These are phyloP conservation scores for Darksidea phi DNA, from an alignment of 495 filamentous ascomycete species.

Conservation along the genomic window DNA sequence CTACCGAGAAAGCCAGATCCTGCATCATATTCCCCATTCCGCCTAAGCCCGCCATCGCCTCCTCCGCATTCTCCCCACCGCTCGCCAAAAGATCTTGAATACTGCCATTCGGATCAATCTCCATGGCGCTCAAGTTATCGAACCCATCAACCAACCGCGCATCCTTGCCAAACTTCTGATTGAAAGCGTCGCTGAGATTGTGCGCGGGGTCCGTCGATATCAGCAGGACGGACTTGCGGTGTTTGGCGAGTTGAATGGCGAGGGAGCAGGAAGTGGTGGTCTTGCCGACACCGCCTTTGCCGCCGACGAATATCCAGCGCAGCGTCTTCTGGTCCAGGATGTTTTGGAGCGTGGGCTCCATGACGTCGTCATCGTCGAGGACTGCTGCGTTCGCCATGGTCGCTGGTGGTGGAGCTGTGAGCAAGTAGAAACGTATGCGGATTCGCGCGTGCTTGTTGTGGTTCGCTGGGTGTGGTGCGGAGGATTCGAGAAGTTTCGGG, in stretches of 20 bases:
- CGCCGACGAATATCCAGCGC: slow-evolving; percentile 98
- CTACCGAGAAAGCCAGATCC: slow-evolving; percentile 67
- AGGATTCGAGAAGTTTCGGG: slow-evolving; percentile 24
- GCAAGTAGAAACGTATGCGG: not conserved
- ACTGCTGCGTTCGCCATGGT: slow-evolving; percentile 63
- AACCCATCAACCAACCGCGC: slow-evolving; percentile 89
- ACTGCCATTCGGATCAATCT: slow-evolving; percentile 97
- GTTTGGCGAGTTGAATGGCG: slow-evolving; percentile 96
- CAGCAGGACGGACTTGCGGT: slow-evolving; percentile 89
- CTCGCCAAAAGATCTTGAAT: slow-evolving; percentile 90
- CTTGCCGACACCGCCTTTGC: slow-evolving; percentile 99
- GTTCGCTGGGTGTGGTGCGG: not conserved
- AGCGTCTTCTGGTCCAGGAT: slow-evolving; percentile 91
- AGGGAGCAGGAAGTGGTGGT: slow-evolving; percentile 98
- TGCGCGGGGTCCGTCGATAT: slow-evolving; percentile 99
- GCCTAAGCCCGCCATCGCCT: slow-evolving; percentile 61
- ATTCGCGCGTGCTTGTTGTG: not conserved
- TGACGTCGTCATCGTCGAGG: slow-evolving; percentile 62
- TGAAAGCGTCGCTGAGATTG: slow-evolving; percentile 97
- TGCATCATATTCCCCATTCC: slow-evolving; percentile 75
- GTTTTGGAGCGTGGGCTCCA: slow-evolving; percentile 91
- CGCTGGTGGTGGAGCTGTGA: slow-evolving; percentile 12
- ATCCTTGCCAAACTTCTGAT: slow-evolving; percentile 99
- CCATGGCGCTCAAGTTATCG: slow-evolving; percentile 94
- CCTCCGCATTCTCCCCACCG: slow-evolving; percentile 70